These are phyloP conservation scores for Penicillium paneum DNA, from an alignment of 2,329 filamentous ascomycete species.

Conservation along the genomic window DNA sequence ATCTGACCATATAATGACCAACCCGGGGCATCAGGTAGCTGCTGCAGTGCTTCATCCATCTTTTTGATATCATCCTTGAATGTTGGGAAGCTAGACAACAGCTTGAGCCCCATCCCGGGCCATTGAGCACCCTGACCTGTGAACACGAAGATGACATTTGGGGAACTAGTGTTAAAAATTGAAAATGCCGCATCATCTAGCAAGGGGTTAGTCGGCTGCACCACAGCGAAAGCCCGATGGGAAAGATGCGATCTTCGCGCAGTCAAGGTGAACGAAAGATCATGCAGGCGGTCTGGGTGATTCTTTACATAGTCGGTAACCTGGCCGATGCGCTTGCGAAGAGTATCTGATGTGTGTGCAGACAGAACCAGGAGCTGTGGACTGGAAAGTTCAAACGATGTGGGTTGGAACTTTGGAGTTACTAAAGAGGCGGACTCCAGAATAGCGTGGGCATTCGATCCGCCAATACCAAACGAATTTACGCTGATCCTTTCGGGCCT, in stretches of 20 bases:
- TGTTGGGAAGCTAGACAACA: constrained; percentile 19
- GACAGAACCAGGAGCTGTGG: constrained; percentile 16
- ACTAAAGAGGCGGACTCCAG: constrained; percentile 10
- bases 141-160: constrained; percentile 28
- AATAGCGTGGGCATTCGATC: constrained; percentile 25
- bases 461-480: constrained; percentile 35
- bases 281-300: background rate
- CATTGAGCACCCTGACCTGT: constrained; percentile 41
- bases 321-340: constrained; percentile 9
- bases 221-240: constrained; percentile 14
- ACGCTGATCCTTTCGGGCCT: constrained; percentile 28
- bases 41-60: constrained; percentile 16
- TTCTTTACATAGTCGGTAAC: constrained; percentile 8
- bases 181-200: background rate
- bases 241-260: constrained; percentile 14
- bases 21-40: background rate
- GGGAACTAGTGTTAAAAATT: background rate
- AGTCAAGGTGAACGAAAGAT: constrained; percentile 19
- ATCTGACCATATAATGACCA: constrained; percentile 11
- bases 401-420: background rate
- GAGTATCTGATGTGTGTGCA: constrained; percentile 9
- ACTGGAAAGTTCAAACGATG: background rate
- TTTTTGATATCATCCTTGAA: constrained; percentile 19
- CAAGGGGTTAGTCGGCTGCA: background rate
- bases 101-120: constrained; percentile 30